Percentiles rank a stretch among this genome's conserved stretches.
phyloP scores from a whole-genome alignment of 2,329 filamentous ascomycete species.

The Penicillium aurantiogriseum region DNA sequence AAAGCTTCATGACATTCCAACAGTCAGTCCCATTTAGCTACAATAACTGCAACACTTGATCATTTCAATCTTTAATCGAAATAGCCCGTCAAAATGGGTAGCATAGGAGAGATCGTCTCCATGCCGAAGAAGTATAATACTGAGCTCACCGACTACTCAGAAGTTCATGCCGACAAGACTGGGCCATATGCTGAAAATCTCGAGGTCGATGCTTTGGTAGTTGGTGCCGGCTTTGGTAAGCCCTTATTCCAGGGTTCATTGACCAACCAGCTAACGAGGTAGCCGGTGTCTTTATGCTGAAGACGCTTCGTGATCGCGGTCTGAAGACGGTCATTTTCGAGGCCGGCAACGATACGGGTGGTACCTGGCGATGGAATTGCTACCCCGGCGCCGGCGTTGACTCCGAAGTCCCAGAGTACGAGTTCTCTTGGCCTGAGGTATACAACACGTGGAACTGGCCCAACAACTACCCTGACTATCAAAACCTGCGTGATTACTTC shows the following conservation, averaged over 20 bases:
- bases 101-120: not conserved
- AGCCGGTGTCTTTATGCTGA: conserved; percentile 14
- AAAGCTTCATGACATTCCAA: not conserved
- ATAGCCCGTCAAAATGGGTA: not conserved
- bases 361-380: conserved; percentile 58
- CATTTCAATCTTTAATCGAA: not conserved
- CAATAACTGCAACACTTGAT: not conserved
- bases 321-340: conserved; percentile 53
- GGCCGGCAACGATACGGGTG: conserved; percentile 52
- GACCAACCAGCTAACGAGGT: conserved; percentile 66
- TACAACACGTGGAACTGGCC: conserved; percentile 49
- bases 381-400: conserved; percentile 58
- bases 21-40: not conserved
- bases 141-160: conserved; percentile 12
- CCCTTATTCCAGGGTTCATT: not conserved
- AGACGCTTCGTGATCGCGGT: conserved; percentile 31
- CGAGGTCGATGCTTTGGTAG: conserved; percentile 29
- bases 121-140: conserved; percentile 12
- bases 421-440: conserved; percentile 52
- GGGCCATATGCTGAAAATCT: conserved; percentile 22
- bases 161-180: conserved; percentile 3
- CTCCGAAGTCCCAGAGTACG: conserved; percentile 54
- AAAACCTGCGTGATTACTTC: conserved; percentile 50
- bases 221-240: conserved; percentile 31
- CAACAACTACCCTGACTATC: conserved; percentile 27